Conservation (phyloP, 2,329 filamentous ascomycete genomes). For the Fusarium clavum region DNA sequence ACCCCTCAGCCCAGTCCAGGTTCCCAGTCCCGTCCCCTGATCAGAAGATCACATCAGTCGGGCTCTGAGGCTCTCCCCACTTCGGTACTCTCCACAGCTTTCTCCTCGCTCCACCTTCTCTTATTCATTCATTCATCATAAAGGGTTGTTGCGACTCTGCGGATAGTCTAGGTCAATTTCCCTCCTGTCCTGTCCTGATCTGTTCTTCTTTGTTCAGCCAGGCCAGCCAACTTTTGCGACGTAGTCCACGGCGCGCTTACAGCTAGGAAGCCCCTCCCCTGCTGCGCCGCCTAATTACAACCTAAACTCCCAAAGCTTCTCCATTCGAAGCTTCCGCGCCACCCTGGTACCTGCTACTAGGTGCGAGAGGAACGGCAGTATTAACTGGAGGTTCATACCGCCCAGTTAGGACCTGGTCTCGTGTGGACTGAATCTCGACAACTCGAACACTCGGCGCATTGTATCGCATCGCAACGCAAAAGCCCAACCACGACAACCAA, state of each 20-base stretch:
- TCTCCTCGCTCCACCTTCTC: slow-evolving; percentile 32
- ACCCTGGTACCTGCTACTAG: slow-evolving; percentile 22
- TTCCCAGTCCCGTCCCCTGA: slow-evolving; percentile 27
- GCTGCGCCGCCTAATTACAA: slow-evolving; percentile 34
- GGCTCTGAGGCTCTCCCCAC: slow-evolving; percentile 37
- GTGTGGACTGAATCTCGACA: slow-evolving; percentile 45
- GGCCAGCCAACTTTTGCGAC: slow-evolving; percentile 18
- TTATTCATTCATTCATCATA: slow-evolving; percentile 31
- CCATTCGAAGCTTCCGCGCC: slow-evolving; percentile 37
- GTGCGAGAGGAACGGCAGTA: slow-evolving; percentile 40
- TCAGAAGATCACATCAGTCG: slow-evolving; percentile 37
- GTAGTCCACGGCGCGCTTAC: slow-evolving; percentile 20
- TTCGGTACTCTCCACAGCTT: slow-evolving; percentile 32
- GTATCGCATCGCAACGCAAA: slow-evolving; percentile 23
- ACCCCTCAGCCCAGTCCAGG: slow-evolving; percentile 30
- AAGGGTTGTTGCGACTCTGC: slow-evolving; percentile 22
- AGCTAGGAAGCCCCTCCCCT: slow-evolving; percentile 32
- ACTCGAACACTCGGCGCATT: slow-evolving; percentile 40
- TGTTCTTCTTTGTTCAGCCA: background rate
- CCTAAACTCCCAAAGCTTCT: slow-evolving; percentile 20
- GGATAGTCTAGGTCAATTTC: slow-evolving; percentile 23
- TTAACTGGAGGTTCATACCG: slow-evolving; percentile 41
- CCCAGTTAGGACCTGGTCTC: slow-evolving; percentile 46
- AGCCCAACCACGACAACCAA: slow-evolving; percentile 33
- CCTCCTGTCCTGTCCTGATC: slow-evolving; percentile 14